These are phyloP conservation scores for Knufia fluminis DNA, from an alignment of 2,329 filamentous ascomycete species.

Conservation along the genomic window DNA sequence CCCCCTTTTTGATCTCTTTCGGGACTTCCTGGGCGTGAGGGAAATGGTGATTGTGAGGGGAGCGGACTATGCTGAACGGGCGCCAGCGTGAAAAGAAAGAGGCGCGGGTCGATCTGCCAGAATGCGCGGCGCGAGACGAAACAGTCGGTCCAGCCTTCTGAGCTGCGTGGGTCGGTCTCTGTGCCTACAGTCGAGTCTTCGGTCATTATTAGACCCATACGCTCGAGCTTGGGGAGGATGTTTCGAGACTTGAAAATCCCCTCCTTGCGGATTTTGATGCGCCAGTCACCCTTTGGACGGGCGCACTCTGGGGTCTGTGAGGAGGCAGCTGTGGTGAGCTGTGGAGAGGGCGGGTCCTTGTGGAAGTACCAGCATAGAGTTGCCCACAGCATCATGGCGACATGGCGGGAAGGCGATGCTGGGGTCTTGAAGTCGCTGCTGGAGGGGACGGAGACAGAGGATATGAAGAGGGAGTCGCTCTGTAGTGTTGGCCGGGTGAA, in stretches of 20 bases:
- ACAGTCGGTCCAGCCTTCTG: constrained; percentile 65
- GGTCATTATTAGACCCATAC: constrained; percentile 76
- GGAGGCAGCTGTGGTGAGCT: constrained; percentile 54
- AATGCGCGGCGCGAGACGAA: constrained; percentile 74
- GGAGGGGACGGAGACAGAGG: constrained; percentile 77
- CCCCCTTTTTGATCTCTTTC: constrained; percentile 23
- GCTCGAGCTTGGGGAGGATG: constrained; percentile 79
- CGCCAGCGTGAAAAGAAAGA: constrained; percentile 79
- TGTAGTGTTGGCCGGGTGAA: constrained; percentile 67
- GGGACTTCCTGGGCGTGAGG: constrained; percentile 45
- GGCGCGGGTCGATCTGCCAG: constrained; percentile 81
- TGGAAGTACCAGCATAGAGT: constrained; percentile 98
- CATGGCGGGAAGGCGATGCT: constrained; percentile 73
- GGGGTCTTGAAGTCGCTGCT: constrained; percentile 70
- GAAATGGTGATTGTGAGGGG: constrained; percentile 41
- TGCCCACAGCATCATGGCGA: constrained; percentile 94
- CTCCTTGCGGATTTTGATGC: constrained; percentile 71
- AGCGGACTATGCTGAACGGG: constrained; percentile 45
- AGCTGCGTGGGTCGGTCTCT: constrained; percentile 50
- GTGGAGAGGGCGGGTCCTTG: constrained; percentile 61
- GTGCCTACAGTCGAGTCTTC: constrained; percentile 67
- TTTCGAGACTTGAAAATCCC: constrained; percentile 81
- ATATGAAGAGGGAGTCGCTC: constrained; percentile 80
- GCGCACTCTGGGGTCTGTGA: constrained; percentile 58
- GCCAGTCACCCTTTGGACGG: constrained; percentile 76